Conservation (phyloP, 208 protist species). For the Wallacemonas sp. region DNA sequence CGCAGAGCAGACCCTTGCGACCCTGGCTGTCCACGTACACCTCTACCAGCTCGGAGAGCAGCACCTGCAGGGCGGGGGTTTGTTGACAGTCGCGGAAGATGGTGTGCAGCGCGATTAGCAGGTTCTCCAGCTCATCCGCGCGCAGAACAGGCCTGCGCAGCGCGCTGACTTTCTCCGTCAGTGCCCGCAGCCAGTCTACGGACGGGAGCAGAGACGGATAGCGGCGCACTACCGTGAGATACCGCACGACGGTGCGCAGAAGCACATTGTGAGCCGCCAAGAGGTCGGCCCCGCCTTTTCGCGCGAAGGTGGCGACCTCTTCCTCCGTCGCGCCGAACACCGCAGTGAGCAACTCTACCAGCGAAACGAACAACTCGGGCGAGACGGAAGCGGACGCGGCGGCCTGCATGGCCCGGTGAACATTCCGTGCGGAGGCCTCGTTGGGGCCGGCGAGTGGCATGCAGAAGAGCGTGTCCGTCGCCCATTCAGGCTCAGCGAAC, state of each 20-base stretch:
- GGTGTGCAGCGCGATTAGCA: conserved; percentile 60
- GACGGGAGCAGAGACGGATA: conserved; percentile 30
- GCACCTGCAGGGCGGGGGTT: conserved; percentile 55
- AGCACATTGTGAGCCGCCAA: conserved; percentile 18
- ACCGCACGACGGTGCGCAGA: conserved; percentile 37
- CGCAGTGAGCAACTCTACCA: conserved; percentile 56
- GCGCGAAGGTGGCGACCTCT: conserved; percentile 47
- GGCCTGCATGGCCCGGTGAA: conserved; percentile 56
- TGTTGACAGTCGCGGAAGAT: conserved; percentile 52
- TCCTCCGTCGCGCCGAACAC: conserved; percentile 51
- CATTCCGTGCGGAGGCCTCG: conserved; percentile 16
- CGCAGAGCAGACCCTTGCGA: background rate
- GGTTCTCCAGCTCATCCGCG: conserved; percentile 41
- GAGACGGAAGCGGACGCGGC: conserved; percentile 55
- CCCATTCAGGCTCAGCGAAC: conserved; percentile 69
- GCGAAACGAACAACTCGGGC: conserved; percentile 69
- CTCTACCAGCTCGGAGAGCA: conserved; percentile 43
- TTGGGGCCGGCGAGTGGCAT: conserved; percentile 48
- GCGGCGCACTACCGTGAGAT: conserved; percentile 52
- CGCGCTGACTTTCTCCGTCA: conserved; percentile 31
- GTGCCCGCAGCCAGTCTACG: conserved; percentile 53
- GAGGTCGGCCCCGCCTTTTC: conserved; percentile 49
- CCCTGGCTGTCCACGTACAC: conserved; percentile 16
- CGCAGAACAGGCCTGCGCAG: conserved; percentile 1
- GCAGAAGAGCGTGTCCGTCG: conserved; percentile 63